Conservation (phyloP, 1,284 basidiomycete species). For the Ustilago trichophora region DNA sequence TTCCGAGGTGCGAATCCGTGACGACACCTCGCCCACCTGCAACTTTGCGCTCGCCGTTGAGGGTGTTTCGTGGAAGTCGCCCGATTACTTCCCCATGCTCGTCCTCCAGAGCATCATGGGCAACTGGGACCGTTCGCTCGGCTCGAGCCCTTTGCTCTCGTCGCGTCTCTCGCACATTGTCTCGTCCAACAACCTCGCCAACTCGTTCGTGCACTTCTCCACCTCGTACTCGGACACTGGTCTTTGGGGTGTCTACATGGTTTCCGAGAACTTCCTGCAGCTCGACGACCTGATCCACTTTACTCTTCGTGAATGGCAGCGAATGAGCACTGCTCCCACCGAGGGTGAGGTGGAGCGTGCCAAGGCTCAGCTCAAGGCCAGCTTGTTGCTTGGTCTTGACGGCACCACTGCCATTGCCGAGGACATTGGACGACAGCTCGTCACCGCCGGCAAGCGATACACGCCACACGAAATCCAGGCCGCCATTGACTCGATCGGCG, state of each 20-base stretch:
- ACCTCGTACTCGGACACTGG: constrained; percentile 99
- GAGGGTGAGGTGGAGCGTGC: constrained; percentile 91
- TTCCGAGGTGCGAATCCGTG: constrained; percentile 93
- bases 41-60: constrained; percentile 97
- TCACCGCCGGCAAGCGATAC: constrained; percentile 81
- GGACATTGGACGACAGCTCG: constrained; percentile 96
- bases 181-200: constrained; percentile 93
- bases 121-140: constrained; percentile 98
- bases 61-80: constrained; percentile 95
- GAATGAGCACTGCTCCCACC: constrained; percentile 89
- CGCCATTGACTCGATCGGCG: constrained; percentile 86
- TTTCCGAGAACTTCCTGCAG: constrained; percentile 84
- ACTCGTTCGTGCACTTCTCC: constrained; percentile 99
- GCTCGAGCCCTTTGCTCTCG: constrained; percentile 86
- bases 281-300: constrained; percentile 94
- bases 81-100: constrained; percentile 99
- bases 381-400: constrained; percentile 87
- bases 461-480: constrained; percentile 94
- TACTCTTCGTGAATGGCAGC: constrained; percentile 94
- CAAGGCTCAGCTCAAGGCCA: constrained; percentile 97
- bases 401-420: constrained; percentile 96
- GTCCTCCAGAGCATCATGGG: constrained; percentile 98
- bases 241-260: constrained; percentile 97
- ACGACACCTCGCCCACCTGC: constrained; percentile 86
- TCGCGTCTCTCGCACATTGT: constrained; percentile 91